These are phyloP conservation scores for Colletotrichum limetticola DNA, from an alignment of 2,329 filamentous ascomycete species.

Conservation along the genomic window DNA sequence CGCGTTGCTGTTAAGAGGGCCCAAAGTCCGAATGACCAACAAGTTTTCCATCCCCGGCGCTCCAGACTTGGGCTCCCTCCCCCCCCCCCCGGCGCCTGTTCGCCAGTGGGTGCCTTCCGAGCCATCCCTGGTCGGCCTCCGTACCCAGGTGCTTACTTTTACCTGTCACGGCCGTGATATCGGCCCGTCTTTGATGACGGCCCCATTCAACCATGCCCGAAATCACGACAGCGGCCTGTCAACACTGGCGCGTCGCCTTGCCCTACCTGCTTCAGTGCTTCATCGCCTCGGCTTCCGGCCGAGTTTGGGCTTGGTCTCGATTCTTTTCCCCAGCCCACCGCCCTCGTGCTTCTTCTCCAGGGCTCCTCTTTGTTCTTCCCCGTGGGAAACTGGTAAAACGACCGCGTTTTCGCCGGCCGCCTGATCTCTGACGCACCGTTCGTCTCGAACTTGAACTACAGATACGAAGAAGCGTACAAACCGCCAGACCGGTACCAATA, in stretches of 20 bases:
- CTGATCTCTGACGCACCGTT: constrained; percentile 10
- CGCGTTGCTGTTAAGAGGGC: constrained; percentile 12
- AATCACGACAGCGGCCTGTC: constrained; percentile 17
- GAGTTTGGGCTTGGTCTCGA: constrained; percentile 25
- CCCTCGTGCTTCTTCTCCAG: not conserved
- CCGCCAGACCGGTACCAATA: not conserved
- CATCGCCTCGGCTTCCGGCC: constrained; percentile 22
- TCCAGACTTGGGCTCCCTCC: not conserved
- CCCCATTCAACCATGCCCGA: constrained; percentile 25
- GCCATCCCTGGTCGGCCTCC: constrained; percentile 19
- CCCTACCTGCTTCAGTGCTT: constrained; percentile 14
- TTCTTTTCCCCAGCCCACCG: constrained; percentile 5
- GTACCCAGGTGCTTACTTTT: constrained; percentile 30
- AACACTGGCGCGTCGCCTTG: constrained; percentile 3
- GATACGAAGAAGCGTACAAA: constrained; percentile 5
- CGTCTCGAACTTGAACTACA: not conserved
- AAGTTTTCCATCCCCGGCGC: not conserved
- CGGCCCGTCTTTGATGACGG: constrained; percentile 35
- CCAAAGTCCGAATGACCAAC: not conserved
- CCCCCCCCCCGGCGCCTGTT: constrained; percentile 19
- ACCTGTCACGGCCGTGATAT: constrained; percentile 31
- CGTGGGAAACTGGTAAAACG: constrained; percentile 28
- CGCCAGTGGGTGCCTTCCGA: constrained; percentile 25
- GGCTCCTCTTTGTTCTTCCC: constrained; percentile 33
- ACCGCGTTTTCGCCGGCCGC: constrained; percentile 30